These are phyloP conservation scores for Claviceps sp. DNA, from an alignment of 2,329 filamentous ascomycete species.

Conservation along the genomic window DNA sequence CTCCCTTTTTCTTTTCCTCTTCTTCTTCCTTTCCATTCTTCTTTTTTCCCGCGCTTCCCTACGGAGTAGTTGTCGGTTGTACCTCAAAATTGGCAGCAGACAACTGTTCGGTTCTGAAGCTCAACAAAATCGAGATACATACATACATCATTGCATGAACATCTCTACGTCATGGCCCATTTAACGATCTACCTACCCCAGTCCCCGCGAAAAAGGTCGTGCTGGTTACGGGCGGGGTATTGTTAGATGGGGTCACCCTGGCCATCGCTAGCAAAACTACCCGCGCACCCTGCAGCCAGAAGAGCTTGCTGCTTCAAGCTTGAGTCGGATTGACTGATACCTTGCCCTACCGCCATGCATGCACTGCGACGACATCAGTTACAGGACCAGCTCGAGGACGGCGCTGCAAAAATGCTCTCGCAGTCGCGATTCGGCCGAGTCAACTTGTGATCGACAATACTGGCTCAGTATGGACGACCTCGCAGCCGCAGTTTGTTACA, in stretches of 20 bases:
- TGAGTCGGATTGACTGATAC: too few species aligned
- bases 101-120: too few species aligned
- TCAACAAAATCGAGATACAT: too few species aligned
- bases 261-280: too few species aligned
- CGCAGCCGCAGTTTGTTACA: slow-evolving; percentile 28
- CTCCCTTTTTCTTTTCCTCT: not conserved
- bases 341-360: slow-evolving; percentile 22
- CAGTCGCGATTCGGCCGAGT: slow-evolving; percentile 26
- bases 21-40: not conserved
- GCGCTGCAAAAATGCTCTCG: slow-evolving; percentile 19
- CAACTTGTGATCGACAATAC: slow-evolving; percentile 81
- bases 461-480: slow-evolving; percentile 25
- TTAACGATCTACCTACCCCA: slow-evolving; percentile 25
- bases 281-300: too few species aligned
- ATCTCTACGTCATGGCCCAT: slow-evolving; percentile 3
- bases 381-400: slow-evolving; percentile 21
- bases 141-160: too few species aligned
- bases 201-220: slow-evolving; percentile 25
- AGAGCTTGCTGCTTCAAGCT: too few species aligned
- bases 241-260: too few species aligned
- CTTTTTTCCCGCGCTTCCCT: not conserved
- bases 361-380: slow-evolving; percentile 26
- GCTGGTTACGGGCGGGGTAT: slow-evolving; percentile 31
- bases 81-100: too few species aligned
- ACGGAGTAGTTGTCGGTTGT: too few species aligned